phyloP scores from a whole-genome alignment of 768 basidiomycete species.

The Boletellus sp. region DNA sequence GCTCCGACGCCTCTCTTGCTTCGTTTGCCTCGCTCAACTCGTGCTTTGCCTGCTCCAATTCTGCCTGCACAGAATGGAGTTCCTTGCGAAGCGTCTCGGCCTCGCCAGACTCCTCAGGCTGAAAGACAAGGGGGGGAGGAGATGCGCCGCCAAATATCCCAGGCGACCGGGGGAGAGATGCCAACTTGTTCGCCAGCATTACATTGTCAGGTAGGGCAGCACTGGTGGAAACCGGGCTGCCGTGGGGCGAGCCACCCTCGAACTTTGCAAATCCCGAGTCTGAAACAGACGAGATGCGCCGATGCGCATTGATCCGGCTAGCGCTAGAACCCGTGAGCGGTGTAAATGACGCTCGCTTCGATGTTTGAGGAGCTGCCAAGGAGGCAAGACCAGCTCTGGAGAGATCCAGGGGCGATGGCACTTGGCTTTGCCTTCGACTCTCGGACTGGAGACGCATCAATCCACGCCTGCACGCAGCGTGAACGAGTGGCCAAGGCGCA shows the following conservation, averaged over 20 bases:
- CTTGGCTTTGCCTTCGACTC: slow-evolving; percentile 57
- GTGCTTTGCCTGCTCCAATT: slow-evolving; percentile 60
- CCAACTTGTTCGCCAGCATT: slow-evolving; percentile 16
- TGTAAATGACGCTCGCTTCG: slow-evolving; percentile 72
- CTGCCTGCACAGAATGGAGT: slow-evolving; percentile 48
- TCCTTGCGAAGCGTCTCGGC: slow-evolving; percentile 60
- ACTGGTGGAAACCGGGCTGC: slow-evolving; percentile 34
- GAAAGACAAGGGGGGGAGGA: slow-evolving; percentile 38
- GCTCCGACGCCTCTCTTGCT: slow-evolving; percentile 83
- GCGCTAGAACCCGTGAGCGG: slow-evolving; percentile 59
- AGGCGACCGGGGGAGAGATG: slow-evolving; percentile 38
- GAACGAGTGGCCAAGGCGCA: slow-evolving; percentile 1
- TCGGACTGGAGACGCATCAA: slow-evolving; percentile 85
- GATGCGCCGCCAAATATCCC: slow-evolving; percentile 52
- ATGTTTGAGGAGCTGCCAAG: slow-evolving; percentile 44
- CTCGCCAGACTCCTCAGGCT: slow-evolving; percentile 37
- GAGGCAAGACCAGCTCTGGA: slow-evolving; percentile 44
- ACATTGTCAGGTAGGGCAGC: slow-evolving; percentile 34
- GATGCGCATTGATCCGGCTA: slow-evolving; percentile 49
- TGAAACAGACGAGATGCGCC: slow-evolving; percentile 72
- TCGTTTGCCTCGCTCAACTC: slow-evolving; percentile 78
- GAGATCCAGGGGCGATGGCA: slow-evolving; percentile 51
- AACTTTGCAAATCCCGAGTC: slow-evolving; percentile 46
- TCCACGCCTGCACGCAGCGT: slow-evolving; percentile 53
- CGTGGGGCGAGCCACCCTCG: slow-evolving; percentile 30